These are phyloP conservation scores for Erysimum cheiranthoides DNA, from an alignment of 345 rosid genomes.

Conservation along the genomic window DNA sequence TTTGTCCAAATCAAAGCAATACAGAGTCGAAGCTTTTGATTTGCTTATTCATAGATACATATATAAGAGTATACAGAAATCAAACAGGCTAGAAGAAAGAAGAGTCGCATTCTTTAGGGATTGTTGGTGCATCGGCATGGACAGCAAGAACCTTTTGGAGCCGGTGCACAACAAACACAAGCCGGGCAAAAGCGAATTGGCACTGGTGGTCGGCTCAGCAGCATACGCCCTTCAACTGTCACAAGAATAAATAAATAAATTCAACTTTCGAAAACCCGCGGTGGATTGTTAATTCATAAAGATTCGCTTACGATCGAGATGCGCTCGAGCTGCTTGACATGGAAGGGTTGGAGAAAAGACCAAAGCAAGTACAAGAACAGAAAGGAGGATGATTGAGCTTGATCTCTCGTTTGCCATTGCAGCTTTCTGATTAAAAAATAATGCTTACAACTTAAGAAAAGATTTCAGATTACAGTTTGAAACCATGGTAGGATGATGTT, in stretches of 20 bases:
- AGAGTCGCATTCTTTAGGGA: background rate
- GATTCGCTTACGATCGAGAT: conserved; percentile 23
- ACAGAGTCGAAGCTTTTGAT: background rate
- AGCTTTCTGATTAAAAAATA: background rate
- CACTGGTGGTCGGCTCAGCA: background rate
- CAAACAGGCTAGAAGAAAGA: background rate
- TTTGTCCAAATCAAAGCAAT: background rate
- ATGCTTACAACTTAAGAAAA: background rate
- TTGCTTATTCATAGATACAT: conserved; percentile 6
- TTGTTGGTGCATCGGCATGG: conserved; percentile 32
- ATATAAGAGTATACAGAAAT: background rate
- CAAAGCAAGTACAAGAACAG: conserved; percentile 28
- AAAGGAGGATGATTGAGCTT: conserved; percentile 25
- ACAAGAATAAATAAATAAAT: background rate
- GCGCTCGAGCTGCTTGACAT: conserved; percentile 36
- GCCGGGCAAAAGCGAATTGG: conserved; percentile 22
- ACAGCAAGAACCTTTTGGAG: conserved; percentile 34
- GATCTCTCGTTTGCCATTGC: conserved; percentile 27
- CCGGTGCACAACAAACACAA: conserved; percentile 41
- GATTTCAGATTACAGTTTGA: conserved; percentile 12
- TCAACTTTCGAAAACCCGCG: background rate
- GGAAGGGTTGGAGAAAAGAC: conserved; percentile 23
- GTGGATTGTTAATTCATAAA: background rate
- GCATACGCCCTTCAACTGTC: conserved; percentile 21
- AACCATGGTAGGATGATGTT: conserved; percentile 12